Evolutionary conservation across 495 filamentous ascomycete species (phyloP), one percentile per base, ranked within the genome.

Genomic region (Apiosordaria backusii): DNA sequence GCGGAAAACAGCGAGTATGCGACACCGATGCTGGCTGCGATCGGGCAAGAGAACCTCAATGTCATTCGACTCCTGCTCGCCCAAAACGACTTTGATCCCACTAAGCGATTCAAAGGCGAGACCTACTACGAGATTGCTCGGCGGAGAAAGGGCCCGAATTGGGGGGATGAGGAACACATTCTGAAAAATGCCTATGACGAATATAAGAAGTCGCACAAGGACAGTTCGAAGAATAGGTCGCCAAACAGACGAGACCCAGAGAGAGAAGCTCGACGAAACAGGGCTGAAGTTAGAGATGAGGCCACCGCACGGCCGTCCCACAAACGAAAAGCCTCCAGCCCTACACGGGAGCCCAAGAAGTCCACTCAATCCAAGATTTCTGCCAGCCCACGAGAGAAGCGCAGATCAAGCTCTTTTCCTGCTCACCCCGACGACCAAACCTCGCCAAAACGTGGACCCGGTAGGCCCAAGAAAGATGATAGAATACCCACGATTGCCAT

Each of bases 11-110:
- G 75, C 27, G 88, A 88, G 63, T 81, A 90, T 68, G 89, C 89
- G 67, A 98, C 94, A 0, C 96, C 96, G 3, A 96, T 99, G 85
- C 84, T 97, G 27, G 92, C 92, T 45, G 92, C 95, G 2, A 97
- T 99, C 63, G 95, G 95, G 9, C 87, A 93, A 63, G 93, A 93
- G 13, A 95, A 96, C 73, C 81, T 91, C 25, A 88, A 88, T 57
- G 90, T 97, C 50, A 85, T 99, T 45, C 82, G 88, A 57, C 83
- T 97, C 10, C 83, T 99, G 4, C 81, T 97, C 2, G 86, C 87
- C 63, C 90, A 94, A 65, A 85, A 86, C 26, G 81, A 85, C 4
- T 95, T 97, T 67, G 86, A 97, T 67, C 92, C 93, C 3, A 91
- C 89, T 6, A 84, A 87, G 10, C 86, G 87, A 1, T 85, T 83